Evolutionary conservation across 208 protist species (phyloP).

Genomic region (Spongospora subterranea): DNA sequence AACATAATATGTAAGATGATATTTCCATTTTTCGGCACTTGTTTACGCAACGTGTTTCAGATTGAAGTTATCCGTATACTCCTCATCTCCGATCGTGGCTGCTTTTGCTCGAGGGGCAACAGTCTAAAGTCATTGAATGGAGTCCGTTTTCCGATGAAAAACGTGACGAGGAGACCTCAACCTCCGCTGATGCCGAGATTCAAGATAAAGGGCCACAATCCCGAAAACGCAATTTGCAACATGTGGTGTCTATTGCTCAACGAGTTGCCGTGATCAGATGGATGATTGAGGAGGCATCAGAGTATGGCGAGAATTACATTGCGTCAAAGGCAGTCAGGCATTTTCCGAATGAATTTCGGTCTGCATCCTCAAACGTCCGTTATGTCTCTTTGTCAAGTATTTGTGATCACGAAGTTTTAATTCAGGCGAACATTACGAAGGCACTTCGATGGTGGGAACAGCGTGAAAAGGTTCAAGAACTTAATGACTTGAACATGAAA

Average conservation of each 20-base stretch:
- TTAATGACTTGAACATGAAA: background rate
- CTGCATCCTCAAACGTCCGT: background rate
- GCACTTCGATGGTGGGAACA: slow-evolving; percentile 18
- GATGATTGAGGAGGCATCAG: background rate
- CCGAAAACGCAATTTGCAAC: background rate
- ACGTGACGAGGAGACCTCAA: background rate
- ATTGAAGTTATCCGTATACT: background rate
- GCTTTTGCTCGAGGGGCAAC: background rate
- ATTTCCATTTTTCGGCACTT: no score
- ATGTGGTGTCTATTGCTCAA: background rate
- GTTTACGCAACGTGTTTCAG: no score
- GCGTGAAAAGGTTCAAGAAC: background rate
- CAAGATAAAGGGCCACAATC: background rate
- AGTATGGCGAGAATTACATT: background rate
- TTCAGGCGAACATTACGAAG: slow-evolving; percentile 44
- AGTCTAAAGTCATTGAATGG: background rate
- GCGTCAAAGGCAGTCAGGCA: background rate
- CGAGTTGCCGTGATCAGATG: background rate
- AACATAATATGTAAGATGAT: no score
- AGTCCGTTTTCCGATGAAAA: background rate
- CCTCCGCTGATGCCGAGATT: background rate
- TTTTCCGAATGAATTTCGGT: background rate
- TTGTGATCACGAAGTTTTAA: no score
- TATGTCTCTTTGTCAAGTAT: no score
- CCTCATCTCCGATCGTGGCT: background rate